phyloP scores from a whole-genome alignment of 306 rosid species.

The Castanea mollissima region DNA sequence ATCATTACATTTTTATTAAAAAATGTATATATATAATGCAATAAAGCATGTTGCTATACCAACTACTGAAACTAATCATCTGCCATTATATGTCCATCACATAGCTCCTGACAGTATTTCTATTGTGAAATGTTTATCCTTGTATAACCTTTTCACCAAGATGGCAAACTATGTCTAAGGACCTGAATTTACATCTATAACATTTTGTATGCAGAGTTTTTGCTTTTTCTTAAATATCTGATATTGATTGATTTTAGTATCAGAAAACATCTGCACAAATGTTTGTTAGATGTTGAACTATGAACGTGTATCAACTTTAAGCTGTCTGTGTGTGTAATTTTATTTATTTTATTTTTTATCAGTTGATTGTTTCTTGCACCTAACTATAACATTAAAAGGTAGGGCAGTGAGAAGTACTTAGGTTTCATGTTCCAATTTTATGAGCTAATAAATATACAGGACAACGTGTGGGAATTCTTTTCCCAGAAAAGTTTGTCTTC shows the following conservation, averaged over 20 bases:
- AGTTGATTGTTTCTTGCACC: conserved; percentile 8
- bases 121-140: not conserved
- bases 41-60: not conserved
- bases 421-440: conserved; percentile 11
- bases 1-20: not conserved
- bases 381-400: conserved; percentile 6
- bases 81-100: not conserved
- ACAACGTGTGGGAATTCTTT: conserved; percentile 15
- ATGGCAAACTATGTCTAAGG: not conserved
- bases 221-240: not conserved
- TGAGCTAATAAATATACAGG: not conserved
- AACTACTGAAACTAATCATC: not conserved
- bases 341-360: not conserved
- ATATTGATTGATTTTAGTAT: not conserved
- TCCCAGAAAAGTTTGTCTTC: conserved; percentile 7
- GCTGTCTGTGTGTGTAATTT: not conserved
- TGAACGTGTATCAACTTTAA: not conserved
- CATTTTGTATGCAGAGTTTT: not conserved
- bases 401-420: not conserved
- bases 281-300: not conserved
- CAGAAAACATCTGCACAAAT: not conserved
- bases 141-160: not conserved
- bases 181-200: not conserved
- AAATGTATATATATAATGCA: not conserved
- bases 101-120: not conserved